These are phyloP conservation scores for Colletotrichum brevisporum DNA, from an alignment of 2,329 filamentous ascomycete genomes.

Conservation along the genomic window DNA sequence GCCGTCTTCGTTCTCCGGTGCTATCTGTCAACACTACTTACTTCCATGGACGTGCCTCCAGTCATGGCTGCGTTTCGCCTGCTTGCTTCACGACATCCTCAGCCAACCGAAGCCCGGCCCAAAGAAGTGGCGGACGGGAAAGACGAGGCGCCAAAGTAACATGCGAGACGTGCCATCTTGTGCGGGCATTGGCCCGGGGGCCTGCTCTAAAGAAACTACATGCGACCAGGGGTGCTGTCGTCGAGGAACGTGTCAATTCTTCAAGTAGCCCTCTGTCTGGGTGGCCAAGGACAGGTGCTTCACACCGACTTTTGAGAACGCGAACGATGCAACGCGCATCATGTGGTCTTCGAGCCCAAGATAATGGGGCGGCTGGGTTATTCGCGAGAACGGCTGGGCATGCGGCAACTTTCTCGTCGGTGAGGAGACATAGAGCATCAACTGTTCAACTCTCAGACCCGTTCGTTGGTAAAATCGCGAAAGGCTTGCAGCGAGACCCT, in stretches of 20 bases:
- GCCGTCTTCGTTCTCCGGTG: conserved; percentile 11
- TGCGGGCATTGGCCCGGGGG: conserved; percentile 14
- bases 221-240: conserved; percentile 19
- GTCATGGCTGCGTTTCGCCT: too few species aligned
- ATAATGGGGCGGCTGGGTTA: conserved; percentile 5
- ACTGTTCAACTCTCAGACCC: too few species aligned
- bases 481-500: neutral
- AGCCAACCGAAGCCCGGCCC: too few species aligned
- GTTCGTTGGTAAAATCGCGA: neutral
- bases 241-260: conserved; percentile 12
- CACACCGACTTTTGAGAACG: conserved; percentile 40
- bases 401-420: conserved; percentile 6
- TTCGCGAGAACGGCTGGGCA: conserved; percentile 6
- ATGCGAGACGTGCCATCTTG: conserved; percentile 11
- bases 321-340: conserved; percentile 16
- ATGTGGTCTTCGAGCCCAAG: conserved; percentile 24
- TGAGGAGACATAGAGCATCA: neutral
- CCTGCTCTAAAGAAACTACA: conserved; percentile 18
- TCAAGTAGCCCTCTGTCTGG: conserved; percentile 29
- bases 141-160: conserved; percentile 24
- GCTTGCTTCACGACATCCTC: too few species aligned
- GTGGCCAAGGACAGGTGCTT: conserved; percentile 14
- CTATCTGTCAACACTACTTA: conserved; percentile 1
- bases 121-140: neutral
- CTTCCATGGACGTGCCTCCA: neutral